Evolutionary conservation across 352 stramenopile genomes (phyloP), one percentile per base, ranked within the genome.

Genomic region (Globisporangium alternatum): DNA sequence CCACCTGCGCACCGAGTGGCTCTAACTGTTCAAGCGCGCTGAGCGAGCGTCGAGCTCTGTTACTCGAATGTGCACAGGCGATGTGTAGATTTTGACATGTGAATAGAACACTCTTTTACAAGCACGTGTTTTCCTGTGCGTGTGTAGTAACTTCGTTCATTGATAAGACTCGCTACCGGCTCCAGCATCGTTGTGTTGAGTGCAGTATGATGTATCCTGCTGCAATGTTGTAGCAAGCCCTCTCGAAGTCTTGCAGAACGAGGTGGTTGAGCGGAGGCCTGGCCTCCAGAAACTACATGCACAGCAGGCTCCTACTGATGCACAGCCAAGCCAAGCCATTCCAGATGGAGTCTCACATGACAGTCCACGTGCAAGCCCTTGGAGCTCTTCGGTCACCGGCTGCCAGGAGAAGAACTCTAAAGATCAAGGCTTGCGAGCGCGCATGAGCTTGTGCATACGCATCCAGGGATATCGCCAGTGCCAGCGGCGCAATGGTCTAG

Each of bases 1-100:
- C 61, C 67, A 75, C 22, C 48, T 77, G 44, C 70, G 75, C 41
- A 54, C 70, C 43, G 69, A 75, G 66, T 80, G 64, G 60, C 60
- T 82, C 28, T 81, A 74, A 64, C 30, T 7, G n/a, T 31, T n/a
- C 13, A 31, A 19, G 45, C 5, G 37, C 9, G 10, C 28, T 12
- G 17, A n/a, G 5, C 22, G 48, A 54, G 48, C 37, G 8, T 19
- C 5, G 5, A 39, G 66, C 56, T 45, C 39, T 21, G 39, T 1
- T 6, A 21, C 39, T 45, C 39, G 39, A 21, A 45, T 45, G 25
- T 28, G 15, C 39, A n/a, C 39, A 45, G 39, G 10, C 1, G 15
- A 7, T n/a, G 15, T 21, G 1, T 28, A 28, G 10, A 43, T 15
- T 43, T 43, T n/a, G 39, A 45, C 39, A n/a, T 45, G 39, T 45